These are phyloP conservation scores for Lepidium campestre DNA, from an alignment of 441 rosid species.

Conservation along the genomic window DNA sequence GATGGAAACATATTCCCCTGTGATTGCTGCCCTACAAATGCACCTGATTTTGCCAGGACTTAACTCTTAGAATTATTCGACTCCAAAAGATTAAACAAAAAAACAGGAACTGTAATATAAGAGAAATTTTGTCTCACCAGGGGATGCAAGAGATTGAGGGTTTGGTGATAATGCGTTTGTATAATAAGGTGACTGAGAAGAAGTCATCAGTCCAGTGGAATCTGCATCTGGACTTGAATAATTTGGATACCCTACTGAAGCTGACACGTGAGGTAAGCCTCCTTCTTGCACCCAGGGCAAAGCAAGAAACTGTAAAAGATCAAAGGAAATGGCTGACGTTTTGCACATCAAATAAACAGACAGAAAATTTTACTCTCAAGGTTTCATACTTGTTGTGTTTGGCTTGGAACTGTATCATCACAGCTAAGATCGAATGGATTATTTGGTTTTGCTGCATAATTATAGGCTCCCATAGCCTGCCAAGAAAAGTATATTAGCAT, in stretches of 20 bases:
- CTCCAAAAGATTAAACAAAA: not conserved
- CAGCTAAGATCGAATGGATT: slow-evolving; percentile 61
- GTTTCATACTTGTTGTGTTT: slow-evolving; percentile 36
- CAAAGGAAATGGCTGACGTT: not conserved
- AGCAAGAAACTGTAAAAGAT: slow-evolving; percentile 40
- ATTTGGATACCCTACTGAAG: slow-evolving; percentile 20
- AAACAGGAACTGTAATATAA: not conserved
- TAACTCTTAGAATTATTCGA: not conserved
- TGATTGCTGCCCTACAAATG: slow-evolving; percentile 42
- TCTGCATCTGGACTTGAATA: slow-evolving; percentile 22
- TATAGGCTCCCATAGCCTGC: slow-evolving; percentile 38
- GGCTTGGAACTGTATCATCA: slow-evolving; percentile 33
- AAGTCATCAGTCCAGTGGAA: slow-evolving; percentile 32
- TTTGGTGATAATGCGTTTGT: slow-evolving; percentile 25
- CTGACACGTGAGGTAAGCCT: slow-evolving; percentile 31
- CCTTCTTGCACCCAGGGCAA: slow-evolving; percentile 37
- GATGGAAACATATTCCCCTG: slow-evolving; percentile 27
- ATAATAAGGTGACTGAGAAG: slow-evolving; percentile 37
- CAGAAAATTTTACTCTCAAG: not conserved
- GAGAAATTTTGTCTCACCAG: slow-evolving; percentile 31
- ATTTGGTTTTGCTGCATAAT: slow-evolving; percentile 35
- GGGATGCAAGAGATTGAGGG: slow-evolving; percentile 30
- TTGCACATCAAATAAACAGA: not conserved
- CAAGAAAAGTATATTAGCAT: slow-evolving; percentile 2
- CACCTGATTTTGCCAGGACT: slow-evolving; percentile 33